A percentile compares a stretch with the other conserved stretches of the same genome.
These are phyloP conservation scores for Eucalyptus polybractea DNA, from an alignment of 345 rosid genomes.

Conservation along the genomic window DNA sequence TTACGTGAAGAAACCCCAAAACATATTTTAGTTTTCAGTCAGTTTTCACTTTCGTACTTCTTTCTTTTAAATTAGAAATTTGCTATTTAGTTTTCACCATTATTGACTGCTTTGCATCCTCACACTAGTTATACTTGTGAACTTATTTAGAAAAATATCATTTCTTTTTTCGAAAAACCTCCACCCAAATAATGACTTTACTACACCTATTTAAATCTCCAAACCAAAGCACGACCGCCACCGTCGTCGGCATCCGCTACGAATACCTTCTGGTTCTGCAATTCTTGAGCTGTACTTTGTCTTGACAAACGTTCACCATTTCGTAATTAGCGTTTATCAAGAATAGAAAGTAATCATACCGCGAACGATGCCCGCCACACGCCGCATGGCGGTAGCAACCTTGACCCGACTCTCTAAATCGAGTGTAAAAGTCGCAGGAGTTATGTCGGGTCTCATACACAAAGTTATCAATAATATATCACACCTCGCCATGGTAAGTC, in stretches of 20 bases:
- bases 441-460: accelerated
- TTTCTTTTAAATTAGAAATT: neutral
- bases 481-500: no score
- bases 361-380: neutral
- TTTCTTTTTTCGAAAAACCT: neutral
- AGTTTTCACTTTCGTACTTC: accelerated
- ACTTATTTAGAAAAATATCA: neutral
- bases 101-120: neutral
- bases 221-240: neutral
- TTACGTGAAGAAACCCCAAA: accelerated
- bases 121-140: neutral
- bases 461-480: neutral
- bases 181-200: neutral
- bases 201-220: neutral
- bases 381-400: neutral
- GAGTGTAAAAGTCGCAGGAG: neutral
- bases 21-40: accelerated
- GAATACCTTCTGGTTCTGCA: neutral
- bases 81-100: neutral
- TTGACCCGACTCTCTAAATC: neutral
- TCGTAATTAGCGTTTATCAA: neutral
- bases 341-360: neutral
- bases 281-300: neutral
- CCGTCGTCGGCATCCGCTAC: neutral
- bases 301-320: neutral